These are phyloP conservation scores for Diutina catenulata DNA, from an alignment of 1,139 yeast genomes.

Conservation along the genomic window DNA sequence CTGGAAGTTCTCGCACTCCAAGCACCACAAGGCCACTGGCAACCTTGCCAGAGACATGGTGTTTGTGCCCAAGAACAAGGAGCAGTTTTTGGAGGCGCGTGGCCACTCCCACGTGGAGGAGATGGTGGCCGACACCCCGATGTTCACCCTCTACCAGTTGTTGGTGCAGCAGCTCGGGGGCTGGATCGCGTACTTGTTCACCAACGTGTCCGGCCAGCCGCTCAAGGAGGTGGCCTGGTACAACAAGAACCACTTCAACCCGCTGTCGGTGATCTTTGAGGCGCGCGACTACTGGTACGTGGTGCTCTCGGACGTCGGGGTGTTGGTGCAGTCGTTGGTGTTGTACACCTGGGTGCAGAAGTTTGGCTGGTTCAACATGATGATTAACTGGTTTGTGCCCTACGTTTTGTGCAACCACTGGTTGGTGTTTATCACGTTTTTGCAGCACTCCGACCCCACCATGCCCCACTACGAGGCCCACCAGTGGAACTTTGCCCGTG, in stretches of 20 bases:
- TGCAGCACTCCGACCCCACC: slow-evolving; percentile 47
- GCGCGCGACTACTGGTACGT: slow-evolving; percentile 44
- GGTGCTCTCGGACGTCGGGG: slow-evolving; percentile 42
- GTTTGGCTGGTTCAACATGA: slow-evolving; percentile 35
- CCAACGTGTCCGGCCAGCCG: slow-evolving; percentile 45
- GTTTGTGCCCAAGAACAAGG: slow-evolving; percentile 43
- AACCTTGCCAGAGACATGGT: slow-evolving; percentile 52
- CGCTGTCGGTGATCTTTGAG: slow-evolving; percentile 42
- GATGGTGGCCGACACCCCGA: slow-evolving; percentile 43
- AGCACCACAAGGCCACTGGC: slow-evolving; percentile 57
- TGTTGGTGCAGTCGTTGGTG: slow-evolving; percentile 25
- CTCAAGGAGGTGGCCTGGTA: slow-evolving; percentile 34
- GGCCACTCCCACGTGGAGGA: slow-evolving; percentile 27
- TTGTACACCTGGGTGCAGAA: slow-evolving; percentile 37
- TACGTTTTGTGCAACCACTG: slow-evolving; percentile 51
- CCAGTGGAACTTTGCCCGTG: slow-evolving; percentile 56
- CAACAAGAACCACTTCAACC: slow-evolving; percentile 45
- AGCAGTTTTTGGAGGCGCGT: slow-evolving; percentile 22
- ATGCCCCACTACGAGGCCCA: slow-evolving; percentile 47
- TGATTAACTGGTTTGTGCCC: slow-evolving; percentile 44
- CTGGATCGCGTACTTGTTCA: slow-evolving; percentile 33
- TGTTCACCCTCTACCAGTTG: slow-evolving; percentile 30
- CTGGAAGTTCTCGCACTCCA: slow-evolving; percentile 49
- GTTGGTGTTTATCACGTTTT: slow-evolving; percentile 50
- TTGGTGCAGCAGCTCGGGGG: slow-evolving; percentile 46